Evolutionary conservation across 2,329 filamentous ascomycete species (phyloP), one percentile per base, ranked within the genome.

Genomic region (Pseudocercospora crystallina): DNA sequence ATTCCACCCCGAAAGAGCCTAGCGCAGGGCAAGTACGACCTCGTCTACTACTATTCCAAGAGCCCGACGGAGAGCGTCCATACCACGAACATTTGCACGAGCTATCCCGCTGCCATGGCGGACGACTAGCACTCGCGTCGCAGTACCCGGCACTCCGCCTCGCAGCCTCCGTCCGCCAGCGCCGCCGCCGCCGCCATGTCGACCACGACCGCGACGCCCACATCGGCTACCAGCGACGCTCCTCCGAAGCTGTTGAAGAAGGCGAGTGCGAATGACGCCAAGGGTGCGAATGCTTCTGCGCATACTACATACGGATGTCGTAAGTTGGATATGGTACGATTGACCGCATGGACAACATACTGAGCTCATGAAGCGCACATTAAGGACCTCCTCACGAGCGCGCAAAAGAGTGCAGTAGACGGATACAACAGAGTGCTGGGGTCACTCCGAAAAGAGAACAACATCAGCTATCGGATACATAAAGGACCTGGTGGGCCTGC

Each of bases 381-480:
- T 42, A 84, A 88, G 67, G 75, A 78, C 17, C 80, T 90, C 53
- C 76, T 90, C 39, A 80, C 82, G 56, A 81, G 84, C 56, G 80
- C 81, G 12, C 84, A 83, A 70, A 85, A 87, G 61, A 83, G 79
- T 55, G 86, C 85, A 14, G 82, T 88, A 53, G 76, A 82, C 48
- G 81, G 87, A 61, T 91, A 91, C 71, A 87, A 85, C 65, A 80
- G 82, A 64, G 81, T 89, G 53, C 75, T 90, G 34, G 79, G 84
- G 53, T 81, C 81, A 50, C 84, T 91, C 57, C 85, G 86, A 70
- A 85, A 90, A 76, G 42, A 82, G 80, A 45, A 77, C 84, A 64
- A 79, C 85, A 41, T 78, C 80, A 20, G 86, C 87, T 69, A 89
- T 83, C 5, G 83, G 79, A 85, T 83, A 11, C 80, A 84, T 40